These are phyloP conservation scores for Wickerhamia fluorescens DNA, from an alignment of 805 yeast species.

Conservation along the genomic window DNA sequence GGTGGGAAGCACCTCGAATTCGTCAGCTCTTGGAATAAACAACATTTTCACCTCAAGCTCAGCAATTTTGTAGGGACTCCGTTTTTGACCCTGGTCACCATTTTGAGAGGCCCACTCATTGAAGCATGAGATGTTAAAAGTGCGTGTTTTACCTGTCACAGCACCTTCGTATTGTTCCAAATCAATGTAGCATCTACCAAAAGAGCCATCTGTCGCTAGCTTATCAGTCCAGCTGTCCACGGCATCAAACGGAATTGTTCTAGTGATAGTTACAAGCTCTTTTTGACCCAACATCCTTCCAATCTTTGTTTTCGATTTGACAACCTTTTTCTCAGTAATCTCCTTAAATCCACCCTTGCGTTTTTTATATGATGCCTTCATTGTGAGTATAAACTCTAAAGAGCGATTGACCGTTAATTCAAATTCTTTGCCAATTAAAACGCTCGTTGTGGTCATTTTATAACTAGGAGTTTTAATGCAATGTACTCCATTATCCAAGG, in stretches of 20 bases:
- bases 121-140: conserved; percentile 53
- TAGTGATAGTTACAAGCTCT: conserved; percentile 42
- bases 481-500: conserved; percentile 78
- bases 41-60: conserved; percentile 61
- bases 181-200: conserved; percentile 68
- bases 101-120: conserved; percentile 69
- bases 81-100: conserved; percentile 20
- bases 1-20: conserved; percentile 59
- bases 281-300: conserved; percentile 44
- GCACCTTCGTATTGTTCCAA: conserved; percentile 52
- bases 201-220: conserved; percentile 84
- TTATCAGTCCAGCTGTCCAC: conserved; percentile 55
- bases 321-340: conserved; percentile 49
- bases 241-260: conserved; percentile 43
- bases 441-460: conserved; percentile 21
- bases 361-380: conserved; percentile 57
- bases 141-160: conserved; percentile 46
- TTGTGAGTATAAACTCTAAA: conserved; percentile 61
- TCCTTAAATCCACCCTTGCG: conserved; percentile 48
- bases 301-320: conserved; percentile 37
- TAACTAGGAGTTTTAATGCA: conserved; percentile 60
- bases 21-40: conserved; percentile 56
- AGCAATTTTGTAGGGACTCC: conserved; percentile 57
- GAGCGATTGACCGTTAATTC: conserved; percentile 60
- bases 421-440: conserved; percentile 62